Base-by-base conservation (phyloP, 805 yeast species). In the Candida ipomoeae region DNA sequence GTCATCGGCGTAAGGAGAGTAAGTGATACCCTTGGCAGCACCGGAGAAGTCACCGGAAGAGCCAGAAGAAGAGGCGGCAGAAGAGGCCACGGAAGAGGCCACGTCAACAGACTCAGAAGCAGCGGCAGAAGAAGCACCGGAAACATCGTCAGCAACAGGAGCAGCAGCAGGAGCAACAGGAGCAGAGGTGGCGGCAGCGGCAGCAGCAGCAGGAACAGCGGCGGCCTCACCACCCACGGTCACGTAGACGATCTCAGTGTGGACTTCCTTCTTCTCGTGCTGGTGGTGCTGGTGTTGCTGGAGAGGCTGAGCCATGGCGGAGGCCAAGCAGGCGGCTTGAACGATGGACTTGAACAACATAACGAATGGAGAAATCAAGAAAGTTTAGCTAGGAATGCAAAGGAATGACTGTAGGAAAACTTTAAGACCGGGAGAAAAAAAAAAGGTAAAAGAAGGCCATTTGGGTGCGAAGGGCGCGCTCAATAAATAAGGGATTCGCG, bases 21-120 rank as follows among this genome's bases (percentile, higher is more conserved):
- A 87, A 51, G 90, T 82, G 62, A 87, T 77, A 78, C 94, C 96
- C 69, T 78, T 81, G 55, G 84, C 75, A 53, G 79, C 77, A 60
- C 63, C 64, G 59, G 50, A 62, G 68, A 57, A 53, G 43, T 61
- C 41, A 31, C 66, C 48, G 33, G 70, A 53, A 20, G 66, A 39
- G 35, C 51, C 37, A 6, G 49, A 14, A 17, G 52, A 18, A 17
- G 48, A 31, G 23, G 56, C 17, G 26, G 54, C 18, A 40, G 61
- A 35, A 17, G 62, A 47, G 41, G 63, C 44, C 17, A 55, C 47
- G n/a, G 56, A 42, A n/a, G 56, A 42, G 11, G 11, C 29, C 29
- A 26, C 29, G 11, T 26, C 29, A 26, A 26, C 29, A 26, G 29
- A 11, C 11, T 8, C 29, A 10, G 51, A 18, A 17, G 48, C 31